Evolutionary conservation across 768 basidiomycete genomes (phyloP).

Genomic region (Hypholoma fasciculare): DNA sequence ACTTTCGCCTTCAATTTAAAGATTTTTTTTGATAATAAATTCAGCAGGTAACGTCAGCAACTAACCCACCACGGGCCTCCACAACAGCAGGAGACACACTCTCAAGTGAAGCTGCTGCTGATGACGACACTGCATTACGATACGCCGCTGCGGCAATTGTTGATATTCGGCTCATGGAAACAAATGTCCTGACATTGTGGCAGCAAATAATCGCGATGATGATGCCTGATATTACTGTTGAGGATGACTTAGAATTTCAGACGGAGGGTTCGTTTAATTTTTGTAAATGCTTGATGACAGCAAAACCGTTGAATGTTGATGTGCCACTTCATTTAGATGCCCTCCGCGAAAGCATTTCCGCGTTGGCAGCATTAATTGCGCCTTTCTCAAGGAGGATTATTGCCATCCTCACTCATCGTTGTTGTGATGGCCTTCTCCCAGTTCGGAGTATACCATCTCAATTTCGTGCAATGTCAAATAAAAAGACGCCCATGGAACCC

Average conservation of each 20-base stretch:
- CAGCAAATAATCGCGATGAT: slow-evolving; percentile 61
- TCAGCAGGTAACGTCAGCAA: slow-evolving; percentile 18
- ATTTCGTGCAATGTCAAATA: slow-evolving; percentile 81
- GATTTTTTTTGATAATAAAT: background rate
- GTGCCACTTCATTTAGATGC: slow-evolving; percentile 38
- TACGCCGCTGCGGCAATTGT: slow-evolving; percentile 67
- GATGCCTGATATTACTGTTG: slow-evolving; percentile 46
- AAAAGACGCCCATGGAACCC: slow-evolving; percentile 70
- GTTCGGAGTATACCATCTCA: slow-evolving; percentile 90
- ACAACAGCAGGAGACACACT: slow-evolving; percentile 53
- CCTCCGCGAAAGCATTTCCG: slow-evolving; percentile 51
- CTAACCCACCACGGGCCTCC: slow-evolving; percentile 43
- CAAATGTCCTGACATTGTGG: slow-evolving; percentile 62
- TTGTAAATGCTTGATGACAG: background rate
- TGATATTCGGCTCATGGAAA: slow-evolving; percentile 64
- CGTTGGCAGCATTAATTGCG: slow-evolving; percentile 51
- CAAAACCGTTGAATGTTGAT: slow-evolving; percentile 2
- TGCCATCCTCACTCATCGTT: slow-evolving; percentile 73
- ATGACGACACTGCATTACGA: slow-evolving; percentile 65
- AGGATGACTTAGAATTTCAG: slow-evolving; percentile 32
- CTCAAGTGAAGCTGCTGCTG: slow-evolving; percentile 52
- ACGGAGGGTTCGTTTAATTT: slow-evolving; percentile 50
- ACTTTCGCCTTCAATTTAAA: background rate
- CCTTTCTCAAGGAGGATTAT: slow-evolving; percentile 66
- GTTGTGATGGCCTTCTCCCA: slow-evolving; percentile 79